Evolutionary conservation across 371 early-diverging fungal species (phyloP).

Genomic region (Mucor ambiguus): DNA sequence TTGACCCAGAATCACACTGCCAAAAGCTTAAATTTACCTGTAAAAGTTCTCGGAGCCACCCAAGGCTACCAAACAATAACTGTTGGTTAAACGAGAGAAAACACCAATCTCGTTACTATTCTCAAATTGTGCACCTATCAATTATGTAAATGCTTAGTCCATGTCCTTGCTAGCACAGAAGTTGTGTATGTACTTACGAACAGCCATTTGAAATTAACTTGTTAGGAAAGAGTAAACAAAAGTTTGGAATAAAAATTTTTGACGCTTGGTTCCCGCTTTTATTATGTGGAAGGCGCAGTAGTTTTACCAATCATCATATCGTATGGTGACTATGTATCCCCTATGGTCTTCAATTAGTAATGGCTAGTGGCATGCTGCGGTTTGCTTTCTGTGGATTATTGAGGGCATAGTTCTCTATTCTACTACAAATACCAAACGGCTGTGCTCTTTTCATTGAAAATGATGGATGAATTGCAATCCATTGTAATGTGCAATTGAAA

Average conservation of each 20-base stretch:
- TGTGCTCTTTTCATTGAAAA: not conserved
- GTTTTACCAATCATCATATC: slow-evolving; percentile 3
- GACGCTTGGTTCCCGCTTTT: not conserved
- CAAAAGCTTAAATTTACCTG: slow-evolving; percentile 59
- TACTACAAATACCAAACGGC: not conserved
- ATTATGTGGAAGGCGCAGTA: slow-evolving; percentile 10
- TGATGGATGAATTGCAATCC: not conserved
- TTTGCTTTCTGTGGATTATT: not conserved
- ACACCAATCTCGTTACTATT: slow-evolving; percentile 99
- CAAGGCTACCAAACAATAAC: slow-evolving; percentile 98
- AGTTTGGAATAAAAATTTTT: slow-evolving; percentile 14
- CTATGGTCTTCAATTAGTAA: not conserved
- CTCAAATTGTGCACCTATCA: slow-evolving; percentile 92
- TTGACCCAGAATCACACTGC: not conserved
- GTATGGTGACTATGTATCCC: slow-evolving; percentile 3
- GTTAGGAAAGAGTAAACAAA: slow-evolving; percentile 8
- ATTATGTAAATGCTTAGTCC: not conserved
- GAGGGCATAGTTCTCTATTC: not conserved
- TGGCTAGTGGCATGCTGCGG: not conserved
- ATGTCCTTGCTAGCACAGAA: not conserved
- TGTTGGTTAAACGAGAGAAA: slow-evolving; percentile 98
- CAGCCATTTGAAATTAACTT: slow-evolving; percentile 33
- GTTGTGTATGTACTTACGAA: slow-evolving; percentile 35
- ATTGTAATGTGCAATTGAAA: not conserved
- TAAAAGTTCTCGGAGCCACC: slow-evolving; percentile 99